Evolutionary conservation across 495 filamentous ascomycete genomes (phyloP), one percentile per base, ranked within the genome.

Genomic region (Penicilliopsis zonata): DNA sequence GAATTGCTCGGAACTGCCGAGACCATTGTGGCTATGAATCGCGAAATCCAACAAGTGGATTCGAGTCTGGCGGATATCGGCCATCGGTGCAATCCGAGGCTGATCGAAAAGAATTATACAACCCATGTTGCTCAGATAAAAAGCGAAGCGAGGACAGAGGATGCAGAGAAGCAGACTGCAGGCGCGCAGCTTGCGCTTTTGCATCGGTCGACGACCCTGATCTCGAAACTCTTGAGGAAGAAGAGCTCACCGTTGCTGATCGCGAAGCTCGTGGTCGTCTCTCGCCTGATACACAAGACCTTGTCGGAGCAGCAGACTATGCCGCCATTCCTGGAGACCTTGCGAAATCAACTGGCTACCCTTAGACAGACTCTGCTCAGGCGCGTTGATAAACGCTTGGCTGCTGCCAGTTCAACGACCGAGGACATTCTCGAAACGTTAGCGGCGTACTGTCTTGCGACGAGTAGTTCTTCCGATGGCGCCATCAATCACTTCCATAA

Each of bases 1-100:
- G 84, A 93, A 40, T 74, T 96, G 8, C 75, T 98, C 13, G 82
- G 82, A 28, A 95, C 92, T 1, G 90, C 90, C 18, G 86, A 94
- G 49, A 73, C 76, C 15, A 98, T 98, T 45, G 76, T 95, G 17
- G 67, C 74, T 30, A 95, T 98, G 87, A 78, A 86, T 27, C 55
- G 46, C 8, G 71, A 85, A 39, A 87, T 90, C 56, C 69, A 79
- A 30, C 48, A 67, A 10, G 79, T 85, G 13, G 86, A 94, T 50
- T 54, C 62, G 0, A 69, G 69, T 14, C 56, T 96, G 34, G 69
- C 69, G 12, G 69, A 72, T 28, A 74, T 93, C 57, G 86, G 84
- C 29, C 66, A 69, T 25, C 69, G 73, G 31, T 95, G 90, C 54
- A 87, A 90, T 33, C 70, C 80, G 13, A 60, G 73, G 15, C 59